Conservation (phyloP, 176 grass and related monocot species). For the Alopecurus myosuroides region DNA sequence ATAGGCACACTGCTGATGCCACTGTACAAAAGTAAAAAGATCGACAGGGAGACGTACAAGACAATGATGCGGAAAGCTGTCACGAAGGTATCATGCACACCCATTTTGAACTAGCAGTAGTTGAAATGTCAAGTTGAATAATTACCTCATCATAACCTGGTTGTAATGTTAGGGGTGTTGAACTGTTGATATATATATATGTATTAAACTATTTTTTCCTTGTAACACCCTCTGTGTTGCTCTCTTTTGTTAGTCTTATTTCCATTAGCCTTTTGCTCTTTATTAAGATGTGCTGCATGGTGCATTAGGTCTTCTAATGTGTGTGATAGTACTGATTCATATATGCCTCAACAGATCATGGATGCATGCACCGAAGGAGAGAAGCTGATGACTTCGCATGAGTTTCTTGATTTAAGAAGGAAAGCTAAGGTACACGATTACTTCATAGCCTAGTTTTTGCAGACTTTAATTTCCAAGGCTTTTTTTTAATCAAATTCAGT, state of each 20-base stretch:
- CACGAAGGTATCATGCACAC: slow-evolving; percentile 69
- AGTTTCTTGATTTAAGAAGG: slow-evolving; percentile 90
- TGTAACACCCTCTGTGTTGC: neutral
- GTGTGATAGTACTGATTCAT: slow-evolving; percentile 28
- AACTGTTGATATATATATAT: slow-evolving; percentile 21
- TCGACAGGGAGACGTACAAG: slow-evolving; percentile 78
- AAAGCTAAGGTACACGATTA: slow-evolving; percentile 78
- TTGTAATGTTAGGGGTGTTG: slow-evolving; percentile 1
- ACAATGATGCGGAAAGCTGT: slow-evolving; percentile 91
- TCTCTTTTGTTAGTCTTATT: slow-evolving; percentile 22
- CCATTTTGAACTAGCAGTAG: neutral
- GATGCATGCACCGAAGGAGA: slow-evolving; percentile 87
- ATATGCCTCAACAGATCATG: slow-evolving; percentile 56
- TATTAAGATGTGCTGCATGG: neutral
- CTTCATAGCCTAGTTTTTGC: slow-evolving; percentile 16
- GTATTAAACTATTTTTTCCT: neutral
- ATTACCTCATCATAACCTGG: neutral
- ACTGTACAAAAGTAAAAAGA: slow-evolving; percentile 79
- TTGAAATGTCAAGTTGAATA: slow-evolving; percentile 15
- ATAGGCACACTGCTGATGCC: slow-evolving; percentile 85
- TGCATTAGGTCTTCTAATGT: slow-evolving; percentile 28
- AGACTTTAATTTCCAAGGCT: neutral
- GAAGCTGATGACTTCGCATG: slow-evolving; percentile 73
- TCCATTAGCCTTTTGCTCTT: slow-evolving; percentile 10
- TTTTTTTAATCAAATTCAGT: slow-evolving; percentile 18